Percentiles rank a stretch among this genome's conserved stretches.
Conservation (phyloP, 768 basidiomycete species). For the Boletales sp. region DNA sequence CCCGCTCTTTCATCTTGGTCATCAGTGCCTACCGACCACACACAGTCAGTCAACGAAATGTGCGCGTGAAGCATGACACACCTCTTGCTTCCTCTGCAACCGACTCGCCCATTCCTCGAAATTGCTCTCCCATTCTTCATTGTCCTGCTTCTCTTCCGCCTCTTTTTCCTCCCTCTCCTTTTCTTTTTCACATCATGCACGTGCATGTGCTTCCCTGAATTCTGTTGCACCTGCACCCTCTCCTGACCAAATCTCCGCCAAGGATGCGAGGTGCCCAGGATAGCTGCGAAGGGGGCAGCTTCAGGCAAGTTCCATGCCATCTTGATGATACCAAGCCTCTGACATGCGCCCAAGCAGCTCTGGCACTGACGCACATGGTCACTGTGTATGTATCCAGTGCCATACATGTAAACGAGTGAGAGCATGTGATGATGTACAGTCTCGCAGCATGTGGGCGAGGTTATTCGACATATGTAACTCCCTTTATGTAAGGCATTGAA, state of each 20-base stretch:
- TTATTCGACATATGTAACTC: slow-evolving; percentile 65
- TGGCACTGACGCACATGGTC: slow-evolving; percentile 79
- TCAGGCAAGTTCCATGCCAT: slow-evolving; percentile 41
- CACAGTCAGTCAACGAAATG: neutral
- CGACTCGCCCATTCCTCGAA: slow-evolving; percentile 69
- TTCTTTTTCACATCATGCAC: slow-evolving; percentile 83
- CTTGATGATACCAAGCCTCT: slow-evolving; percentile 79
- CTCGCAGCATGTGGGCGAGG: slow-evolving; percentile 76
- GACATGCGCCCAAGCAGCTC: slow-evolving; percentile 78
- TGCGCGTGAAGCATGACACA: slow-evolving; percentile 26
- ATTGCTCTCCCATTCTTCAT: slow-evolving; percentile 72
- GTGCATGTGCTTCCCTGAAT: slow-evolving; percentile 86
- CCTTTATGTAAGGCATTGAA: neutral
- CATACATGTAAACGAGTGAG: neutral
- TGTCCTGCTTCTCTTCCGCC: slow-evolving; percentile 59
- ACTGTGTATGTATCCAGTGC: slow-evolving; percentile 59
- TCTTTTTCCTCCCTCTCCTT: slow-evolving; percentile 68
- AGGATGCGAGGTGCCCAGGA: slow-evolving; percentile 81
- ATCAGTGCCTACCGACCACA: slow-evolving; percentile 62
- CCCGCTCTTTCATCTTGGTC: slow-evolving; percentile 80
- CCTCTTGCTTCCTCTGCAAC: slow-evolving; percentile 79
- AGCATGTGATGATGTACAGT: slow-evolving; percentile 38
- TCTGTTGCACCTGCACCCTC: too few relatives aligned
- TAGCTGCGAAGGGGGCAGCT: slow-evolving; percentile 58
- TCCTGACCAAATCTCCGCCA: slow-evolving; percentile 20